A percentile compares a stretch with the other conserved stretches of the same genome.
These are phyloP conservation scores for Tremellales sp. DNA, from an alignment of 1,284 basidiomycete species.

Conservation along the genomic window DNA sequence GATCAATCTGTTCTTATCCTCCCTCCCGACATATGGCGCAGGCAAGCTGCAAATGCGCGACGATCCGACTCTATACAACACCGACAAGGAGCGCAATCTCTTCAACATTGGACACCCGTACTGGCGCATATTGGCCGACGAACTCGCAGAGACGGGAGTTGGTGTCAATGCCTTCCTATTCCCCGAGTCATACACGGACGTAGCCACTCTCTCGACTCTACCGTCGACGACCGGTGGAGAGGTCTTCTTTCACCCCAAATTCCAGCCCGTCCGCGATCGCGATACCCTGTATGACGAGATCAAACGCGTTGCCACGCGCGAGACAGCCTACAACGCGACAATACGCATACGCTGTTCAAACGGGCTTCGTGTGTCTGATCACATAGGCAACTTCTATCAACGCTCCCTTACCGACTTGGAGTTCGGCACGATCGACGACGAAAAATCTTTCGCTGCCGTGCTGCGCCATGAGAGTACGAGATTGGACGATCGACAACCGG, in stretches of 20 bases:
- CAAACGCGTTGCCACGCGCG: constrained; percentile 63
- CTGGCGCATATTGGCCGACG: constrained; percentile 80
- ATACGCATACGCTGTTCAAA: constrained; percentile 81
- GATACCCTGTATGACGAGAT: constrained; percentile 68
- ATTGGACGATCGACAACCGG: constrained; percentile 72
- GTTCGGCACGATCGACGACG: constrained; percentile 74
- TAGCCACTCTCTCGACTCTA: constrained; percentile 77
- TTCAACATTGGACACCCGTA: constrained; percentile 70
- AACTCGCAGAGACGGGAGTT: constrained; percentile 83
- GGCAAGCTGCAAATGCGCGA: constrained; percentile 63
- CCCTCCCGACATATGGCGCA: constrained; percentile 71
- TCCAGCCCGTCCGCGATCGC: constrained; percentile 68
- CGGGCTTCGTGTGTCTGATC: constrained; percentile 67
- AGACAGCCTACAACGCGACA: constrained; percentile 75
- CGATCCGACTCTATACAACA: constrained; percentile 74
- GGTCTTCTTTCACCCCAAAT: constrained; percentile 87
- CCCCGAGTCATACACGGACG: constrained; percentile 75
- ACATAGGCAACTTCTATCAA: constrained; percentile 80
- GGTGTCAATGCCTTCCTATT: constrained; percentile 88
- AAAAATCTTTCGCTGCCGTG: constrained; percentile 68
- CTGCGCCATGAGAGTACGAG: constrained; percentile 58
- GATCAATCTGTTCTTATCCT: constrained; percentile 73
- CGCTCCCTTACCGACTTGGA: constrained; percentile 71
- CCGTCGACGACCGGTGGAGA: constrained; percentile 84
- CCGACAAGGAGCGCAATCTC: constrained; percentile 80